Conservation (phyloP, 306 rosid species). For the Rosa rugosa region DNA sequence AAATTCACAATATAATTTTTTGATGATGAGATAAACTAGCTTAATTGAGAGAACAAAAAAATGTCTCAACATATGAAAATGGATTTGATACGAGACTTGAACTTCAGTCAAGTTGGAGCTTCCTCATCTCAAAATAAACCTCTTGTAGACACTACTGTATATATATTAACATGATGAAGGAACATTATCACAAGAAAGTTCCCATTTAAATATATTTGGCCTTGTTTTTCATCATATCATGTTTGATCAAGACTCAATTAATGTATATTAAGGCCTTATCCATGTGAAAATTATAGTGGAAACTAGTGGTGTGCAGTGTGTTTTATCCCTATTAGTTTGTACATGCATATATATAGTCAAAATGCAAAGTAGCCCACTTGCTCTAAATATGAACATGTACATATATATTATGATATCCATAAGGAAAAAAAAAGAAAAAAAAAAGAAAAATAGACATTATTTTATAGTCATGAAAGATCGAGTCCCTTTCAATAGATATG, state of each 20-base stretch:
- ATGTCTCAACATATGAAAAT: too few relatives aligned
- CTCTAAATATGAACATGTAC: background rate
- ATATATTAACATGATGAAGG: too few relatives aligned
- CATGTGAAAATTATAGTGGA: background rate
- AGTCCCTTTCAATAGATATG: slow-evolving; percentile 37
- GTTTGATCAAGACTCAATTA: background rate
- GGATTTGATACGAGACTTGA: too few relatives aligned
- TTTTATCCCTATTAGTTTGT: background rate
- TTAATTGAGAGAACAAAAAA: too few relatives aligned
- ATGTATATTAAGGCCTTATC: background rate
- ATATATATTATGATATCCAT: background rate
- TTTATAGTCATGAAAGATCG: background rate
- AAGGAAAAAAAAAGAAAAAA: background rate
- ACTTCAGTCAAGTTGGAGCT: too few relatives aligned
- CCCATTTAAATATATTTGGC: background rate
- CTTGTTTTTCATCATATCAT: background rate
- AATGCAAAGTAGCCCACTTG: background rate
- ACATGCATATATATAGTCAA: background rate
- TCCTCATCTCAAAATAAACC: too few relatives aligned
- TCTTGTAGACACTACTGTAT: too few relatives aligned
- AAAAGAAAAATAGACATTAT: background rate
- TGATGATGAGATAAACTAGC: too few relatives aligned
- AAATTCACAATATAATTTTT: too few relatives aligned
- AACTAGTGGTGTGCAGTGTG: background rate
- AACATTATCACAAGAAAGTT: too few relatives aligned